Evolutionary conservation across 768 basidiomycete genomes (phyloP), one percentile per base, ranked within the genome.

Genomic region (Mycena rebaudengoi): DNA sequence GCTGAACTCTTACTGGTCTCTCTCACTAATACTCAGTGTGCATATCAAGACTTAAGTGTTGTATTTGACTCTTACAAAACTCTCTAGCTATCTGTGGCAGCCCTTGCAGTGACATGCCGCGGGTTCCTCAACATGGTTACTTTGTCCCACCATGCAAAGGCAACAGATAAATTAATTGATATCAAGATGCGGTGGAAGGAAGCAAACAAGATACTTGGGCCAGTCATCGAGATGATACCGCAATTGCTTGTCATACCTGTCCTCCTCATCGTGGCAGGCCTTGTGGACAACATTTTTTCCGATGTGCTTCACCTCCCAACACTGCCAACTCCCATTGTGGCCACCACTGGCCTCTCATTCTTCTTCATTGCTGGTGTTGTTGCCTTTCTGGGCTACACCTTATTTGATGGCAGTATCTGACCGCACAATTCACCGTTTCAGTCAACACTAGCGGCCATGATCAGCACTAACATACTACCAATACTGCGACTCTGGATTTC

Each of bases 21-120:
- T 65, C 5, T 41, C 64, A 12, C 59, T 62, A 7, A 55, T 56
- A n/a, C 51, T 55, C 39, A 62, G 61, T 26, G 61, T 62, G 37
- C 13, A 53, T 46, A 18, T 20, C 28, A 33, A 32, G 29, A 32
- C 53, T 30, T 53, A 44, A 30, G n/a, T n/a, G n/a, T n/a, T n/a
- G n/a, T n/a, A n/a, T n/a, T n/a, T n/a, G n/a, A n/a, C n/a, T n/a
- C n/a, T n/a, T n/a, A n/a, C n/a, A n/a, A n/a, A n/a, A n/a, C n/a
- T n/a, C n/a, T n/a, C n/a, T n/a, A n/a, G n/a, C n/a, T n/a, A n/a
- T n/a, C n/a, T n/a, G n/a, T n/a, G n/a, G n/a, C n/a, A n/a, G n/a
- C n/a, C n/a, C n/a, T n/a, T n/a, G n/a, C n/a, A n/a, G n/a, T n/a
- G n/a, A n/a, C n/a, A n/a, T n/a, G n/a, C n/a, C n/a, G n/a, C n/a